Evolutionary conservation across 208 protist species (phyloP).

Genomic region (Acanthamoeba healyi): DNA sequence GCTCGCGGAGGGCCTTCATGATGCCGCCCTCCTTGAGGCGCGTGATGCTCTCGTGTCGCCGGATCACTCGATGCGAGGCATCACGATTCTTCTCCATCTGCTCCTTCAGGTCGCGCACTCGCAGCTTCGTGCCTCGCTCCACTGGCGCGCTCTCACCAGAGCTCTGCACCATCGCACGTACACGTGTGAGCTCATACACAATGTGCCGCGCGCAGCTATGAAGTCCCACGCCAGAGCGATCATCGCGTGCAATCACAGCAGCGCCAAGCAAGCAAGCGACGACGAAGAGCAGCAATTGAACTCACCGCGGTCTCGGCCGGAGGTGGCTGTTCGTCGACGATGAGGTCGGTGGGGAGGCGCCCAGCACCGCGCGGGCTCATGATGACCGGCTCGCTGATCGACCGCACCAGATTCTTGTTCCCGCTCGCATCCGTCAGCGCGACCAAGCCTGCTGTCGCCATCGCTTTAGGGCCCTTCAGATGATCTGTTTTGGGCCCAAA

Average conservation of each 20-base stretch:
- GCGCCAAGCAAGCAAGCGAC: too few species aligned
- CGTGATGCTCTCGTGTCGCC: neutral
- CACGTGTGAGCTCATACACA: neutral
- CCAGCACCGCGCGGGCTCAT: neutral
- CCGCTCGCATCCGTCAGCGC: too few species aligned
- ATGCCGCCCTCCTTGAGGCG: conserved; percentile 39
- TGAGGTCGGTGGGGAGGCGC: neutral
- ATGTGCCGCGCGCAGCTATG: too few species aligned
- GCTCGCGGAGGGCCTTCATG: conserved; percentile 40
- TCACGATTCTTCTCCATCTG: neutral
- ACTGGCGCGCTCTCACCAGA: too few species aligned
- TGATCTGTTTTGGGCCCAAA: too few species aligned
- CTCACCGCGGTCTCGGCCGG: neutral
- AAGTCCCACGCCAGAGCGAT: too few species aligned
- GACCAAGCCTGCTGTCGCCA: neutral
- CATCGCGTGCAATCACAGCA: too few species aligned
- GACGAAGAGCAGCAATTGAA: too few species aligned
- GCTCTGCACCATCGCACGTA: too few species aligned
- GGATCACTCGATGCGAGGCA: neutral
- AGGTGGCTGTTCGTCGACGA: neutral
- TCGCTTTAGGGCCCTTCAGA: too few species aligned
- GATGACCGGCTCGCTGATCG: neutral
- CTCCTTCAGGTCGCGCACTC: conserved; percentile 37
- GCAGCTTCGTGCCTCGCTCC: conserved; percentile 17
- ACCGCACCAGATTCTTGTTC: neutral